Conservation (phyloP, 768 basidiomycete genomes). For the Rhizopogon vulgaris region DNA sequence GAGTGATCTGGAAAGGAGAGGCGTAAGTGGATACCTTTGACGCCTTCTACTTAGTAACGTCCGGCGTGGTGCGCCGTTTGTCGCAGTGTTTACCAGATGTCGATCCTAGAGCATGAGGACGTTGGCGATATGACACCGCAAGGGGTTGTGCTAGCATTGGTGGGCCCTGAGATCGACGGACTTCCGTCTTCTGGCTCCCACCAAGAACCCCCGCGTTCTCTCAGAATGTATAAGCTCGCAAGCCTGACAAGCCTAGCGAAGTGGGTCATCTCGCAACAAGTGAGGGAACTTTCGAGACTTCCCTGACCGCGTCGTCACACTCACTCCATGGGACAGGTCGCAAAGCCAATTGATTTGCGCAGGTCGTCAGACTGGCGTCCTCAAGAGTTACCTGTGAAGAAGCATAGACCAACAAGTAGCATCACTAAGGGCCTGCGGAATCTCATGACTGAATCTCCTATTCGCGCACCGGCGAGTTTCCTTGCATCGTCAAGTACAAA, state of each 20-base stretch:
- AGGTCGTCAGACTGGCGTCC: slow-evolving; percentile 44
- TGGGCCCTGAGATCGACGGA: slow-evolving; percentile 55
- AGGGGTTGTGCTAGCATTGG: slow-evolving; percentile 73
- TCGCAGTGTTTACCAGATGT: slow-evolving; percentile 69
- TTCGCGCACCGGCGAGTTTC: slow-evolving; percentile 22
- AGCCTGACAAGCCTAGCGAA: slow-evolving; percentile 71
- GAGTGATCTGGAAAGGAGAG: slow-evolving; percentile 73
- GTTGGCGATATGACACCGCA: slow-evolving; percentile 54
- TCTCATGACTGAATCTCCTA: slow-evolving; percentile 41
- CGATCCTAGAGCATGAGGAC: slow-evolving; percentile 58
- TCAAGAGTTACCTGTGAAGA: slow-evolving; percentile 39
- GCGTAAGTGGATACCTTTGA: slow-evolving; percentile 38
- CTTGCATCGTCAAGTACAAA: slow-evolving; percentile 23
- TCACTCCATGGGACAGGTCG: slow-evolving; percentile 33
- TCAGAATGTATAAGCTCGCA: slow-evolving; percentile 81
- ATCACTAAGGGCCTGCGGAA: slow-evolving; percentile 61
- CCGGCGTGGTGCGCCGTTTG: neutral
- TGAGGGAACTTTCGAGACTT: slow-evolving; percentile 19
- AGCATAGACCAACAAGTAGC: slow-evolving; percentile 48
- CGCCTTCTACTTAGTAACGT: neutral
- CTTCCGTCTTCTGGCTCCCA: slow-evolving; percentile 37
- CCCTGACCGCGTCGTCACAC: slow-evolving; percentile 2
- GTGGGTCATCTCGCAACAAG: slow-evolving; percentile 68
- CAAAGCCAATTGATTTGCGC: slow-evolving; percentile 55
- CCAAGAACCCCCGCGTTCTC: slow-evolving; percentile 44